Evolutionary conservation across 805 yeast genomes (phyloP).

Genomic region (Yarrowia sp.): DNA sequence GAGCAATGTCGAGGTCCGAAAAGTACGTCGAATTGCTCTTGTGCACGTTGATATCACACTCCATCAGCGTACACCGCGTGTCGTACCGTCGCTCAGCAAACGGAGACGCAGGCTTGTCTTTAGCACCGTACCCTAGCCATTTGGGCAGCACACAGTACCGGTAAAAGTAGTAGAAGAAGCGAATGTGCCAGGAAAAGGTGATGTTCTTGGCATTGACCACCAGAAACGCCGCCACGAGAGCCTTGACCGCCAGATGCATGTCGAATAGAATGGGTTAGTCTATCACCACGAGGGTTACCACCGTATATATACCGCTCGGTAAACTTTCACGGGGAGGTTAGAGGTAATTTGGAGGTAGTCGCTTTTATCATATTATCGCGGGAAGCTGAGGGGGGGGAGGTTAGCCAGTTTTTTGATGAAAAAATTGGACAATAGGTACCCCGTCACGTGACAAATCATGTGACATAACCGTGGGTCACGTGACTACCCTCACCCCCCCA

Average conservation of each 20-base stretch:
- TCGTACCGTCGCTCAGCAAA: conserved; percentile 56
- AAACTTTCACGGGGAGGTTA: conserved; percentile 15
- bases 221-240: conserved; percentile 44
- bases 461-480: too few relatives aligned
- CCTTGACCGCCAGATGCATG: conserved; percentile 11
- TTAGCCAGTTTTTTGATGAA: too few relatives aligned
- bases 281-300: too few relatives aligned
- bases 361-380: too few relatives aligned
- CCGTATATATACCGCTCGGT: not conserved
- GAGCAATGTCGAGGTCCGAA: conserved; percentile 77
- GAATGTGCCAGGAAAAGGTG: conserved; percentile 68
- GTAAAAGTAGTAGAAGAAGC: conserved; percentile 63
- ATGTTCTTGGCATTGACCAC: conserved; percentile 64
- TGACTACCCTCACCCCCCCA: too few relatives aligned
- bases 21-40: conserved; percentile 88
- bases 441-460: too few relatives aligned
- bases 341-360: too few relatives aligned
- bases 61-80: conserved; percentile 75
- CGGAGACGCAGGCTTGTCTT: conserved; percentile 42
- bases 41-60: conserved; percentile 86
- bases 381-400: too few relatives aligned
- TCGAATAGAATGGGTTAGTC: not conserved
- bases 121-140: not conserved
- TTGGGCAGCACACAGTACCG: conserved; percentile 53
- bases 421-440: too few relatives aligned